These are phyloP conservation scores for Pyrenophora seminiperda DNA, from an alignment of 2,329 filamentous ascomycete genomes.

Conservation along the genomic window DNA sequence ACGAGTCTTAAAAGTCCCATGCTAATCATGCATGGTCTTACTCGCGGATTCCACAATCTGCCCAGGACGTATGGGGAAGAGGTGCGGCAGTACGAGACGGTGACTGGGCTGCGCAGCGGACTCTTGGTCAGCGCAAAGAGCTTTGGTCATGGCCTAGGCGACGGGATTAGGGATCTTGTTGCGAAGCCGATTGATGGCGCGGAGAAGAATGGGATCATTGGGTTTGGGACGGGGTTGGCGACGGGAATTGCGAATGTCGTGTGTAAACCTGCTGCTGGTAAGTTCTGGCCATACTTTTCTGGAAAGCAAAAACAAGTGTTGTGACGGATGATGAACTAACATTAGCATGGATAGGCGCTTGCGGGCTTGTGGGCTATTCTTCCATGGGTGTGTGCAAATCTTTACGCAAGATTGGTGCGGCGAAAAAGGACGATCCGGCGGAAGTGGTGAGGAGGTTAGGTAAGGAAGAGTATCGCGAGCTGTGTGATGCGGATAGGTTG, in stretches of 20 bases:
- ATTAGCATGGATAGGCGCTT: constrained; percentile 49
- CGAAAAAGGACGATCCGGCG: constrained; percentile 16
- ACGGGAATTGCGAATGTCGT: constrained; percentile 73
- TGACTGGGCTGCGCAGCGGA: constrained; percentile 75
- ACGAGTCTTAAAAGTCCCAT: constrained; percentile 76
- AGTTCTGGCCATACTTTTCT: neutral
- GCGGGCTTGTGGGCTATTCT: constrained; percentile 65
- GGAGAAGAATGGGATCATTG: constrained; percentile 64
- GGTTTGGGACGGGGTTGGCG: constrained; percentile 76
- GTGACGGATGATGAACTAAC: neutral
- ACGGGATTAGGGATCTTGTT: constrained; percentile 78
- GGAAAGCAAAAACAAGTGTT: neutral
- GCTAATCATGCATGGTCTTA: constrained; percentile 78
- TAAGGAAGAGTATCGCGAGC: constrained; percentile 22
- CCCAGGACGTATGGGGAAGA: constrained; percentile 83
- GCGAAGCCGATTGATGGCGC: constrained; percentile 74
- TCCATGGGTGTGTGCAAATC: constrained; percentile 67
- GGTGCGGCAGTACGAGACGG: constrained; percentile 72
- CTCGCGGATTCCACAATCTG: constrained; percentile 84
- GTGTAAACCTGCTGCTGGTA: constrained; percentile 68
- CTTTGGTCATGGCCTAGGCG: constrained; percentile 74
- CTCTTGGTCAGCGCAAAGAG: constrained; percentile 76
- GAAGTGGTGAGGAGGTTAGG: constrained; percentile 21
- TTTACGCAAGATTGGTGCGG: constrained; percentile 36
- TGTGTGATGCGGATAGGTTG: constrained; percentile 24